Conservation (phyloP, 2,329 filamentous ascomycete genomes). For the Rhinocladiella similis region DNA sequence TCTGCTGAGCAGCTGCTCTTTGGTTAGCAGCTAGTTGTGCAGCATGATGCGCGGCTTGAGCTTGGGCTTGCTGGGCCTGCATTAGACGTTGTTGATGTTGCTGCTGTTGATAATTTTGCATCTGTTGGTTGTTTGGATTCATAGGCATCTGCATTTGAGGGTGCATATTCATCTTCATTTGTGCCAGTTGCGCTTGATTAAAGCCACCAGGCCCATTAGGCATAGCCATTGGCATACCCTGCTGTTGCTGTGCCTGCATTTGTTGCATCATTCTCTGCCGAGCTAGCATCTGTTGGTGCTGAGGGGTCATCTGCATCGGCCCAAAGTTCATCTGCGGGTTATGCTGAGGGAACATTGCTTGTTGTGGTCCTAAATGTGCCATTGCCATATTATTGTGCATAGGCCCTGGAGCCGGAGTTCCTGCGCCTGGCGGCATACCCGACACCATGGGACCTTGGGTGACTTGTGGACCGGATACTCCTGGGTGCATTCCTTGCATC, state of each 20-base stretch:
- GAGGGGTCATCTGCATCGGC: conserved; percentile 31
- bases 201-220: conserved; percentile 18
- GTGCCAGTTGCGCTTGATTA: conserved; percentile 44
- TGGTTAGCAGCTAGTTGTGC: conserved; percentile 35
- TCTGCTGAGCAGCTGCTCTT: conserved; percentile 42
- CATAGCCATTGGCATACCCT: conserved; percentile 27
- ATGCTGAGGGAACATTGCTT: conserved; percentile 55
- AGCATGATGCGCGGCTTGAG: conserved; percentile 31
- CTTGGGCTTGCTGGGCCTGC: conserved; percentile 35
- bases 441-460: conserved; percentile 65
- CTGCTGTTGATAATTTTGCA: conserved; percentile 45
- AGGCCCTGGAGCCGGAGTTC: conserved; percentile 50
- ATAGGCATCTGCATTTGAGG: conserved; percentile 32
- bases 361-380: conserved; percentile 59
- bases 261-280: conserved; percentile 33
- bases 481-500: conserved; percentile 61
- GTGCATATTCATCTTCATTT: conserved; percentile 31
- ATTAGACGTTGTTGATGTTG: conserved; percentile 41
- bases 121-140: conserved; percentile 42
- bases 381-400: conserved; percentile 61
- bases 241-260: conserved; percentile 22
- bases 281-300: conserved; percentile 32
- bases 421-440: conserved; percentile 61
- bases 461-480: conserved; percentile 61
- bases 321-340: conserved; percentile 30